Percentiles rank a stretch among this genome's conserved stretches.
These are phyloP conservation scores for Chlorociboria aeruginascens DNA, from an alignment of 495 filamentous ascomycete species.

Conservation along the genomic window DNA sequence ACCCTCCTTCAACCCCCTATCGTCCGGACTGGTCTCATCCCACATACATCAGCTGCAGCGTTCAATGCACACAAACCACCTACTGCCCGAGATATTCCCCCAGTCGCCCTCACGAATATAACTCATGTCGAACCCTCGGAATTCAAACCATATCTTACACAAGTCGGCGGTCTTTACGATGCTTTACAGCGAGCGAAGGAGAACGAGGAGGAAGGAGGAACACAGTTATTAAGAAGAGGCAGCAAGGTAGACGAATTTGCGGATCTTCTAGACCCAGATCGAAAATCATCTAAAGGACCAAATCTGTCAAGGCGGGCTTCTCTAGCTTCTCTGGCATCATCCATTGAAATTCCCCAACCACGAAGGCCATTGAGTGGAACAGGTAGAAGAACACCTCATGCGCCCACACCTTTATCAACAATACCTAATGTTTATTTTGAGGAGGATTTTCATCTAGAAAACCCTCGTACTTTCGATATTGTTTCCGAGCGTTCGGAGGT, in stretches of 20 bases:
- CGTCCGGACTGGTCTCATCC: conserved; percentile 71
- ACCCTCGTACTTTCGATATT: conserved; percentile 91
- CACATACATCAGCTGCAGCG: conserved; percentile 54
- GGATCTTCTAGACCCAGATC: conserved; percentile 33
- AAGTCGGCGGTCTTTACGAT: conserved; percentile 73
- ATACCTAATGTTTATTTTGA: conserved; percentile 93
- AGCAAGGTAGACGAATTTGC: conserved; percentile 36
- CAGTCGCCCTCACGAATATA: conserved; percentile 86
- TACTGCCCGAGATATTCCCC: conserved; percentile 86
- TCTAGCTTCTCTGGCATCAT: conserved; percentile 35
- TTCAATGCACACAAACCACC: conserved; percentile 66
- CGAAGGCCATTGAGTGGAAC: conserved; percentile 38
- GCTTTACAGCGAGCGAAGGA: conserved; percentile 69
- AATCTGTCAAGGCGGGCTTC: conserved; percentile 27
- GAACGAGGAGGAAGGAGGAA: conserved; percentile 42
- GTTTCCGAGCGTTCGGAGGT: conserved; percentile 95
- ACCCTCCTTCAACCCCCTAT: conserved; percentile 85
- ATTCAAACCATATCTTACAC: conserved; percentile 73
- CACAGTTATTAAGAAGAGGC: conserved; percentile 30
- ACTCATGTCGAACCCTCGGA: conserved; percentile 64
- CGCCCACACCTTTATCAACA: conserved; percentile 75
- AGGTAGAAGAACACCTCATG: conserved; percentile 41
- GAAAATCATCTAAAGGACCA: conserved; percentile 30
- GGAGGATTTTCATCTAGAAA: conserved; percentile 89
- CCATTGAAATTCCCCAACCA: conserved; percentile 32